These are phyloP conservation scores for Aspergillus awamori DNA, from an alignment of 2,329 filamentous ascomycete genomes.

Conservation along the genomic window DNA sequence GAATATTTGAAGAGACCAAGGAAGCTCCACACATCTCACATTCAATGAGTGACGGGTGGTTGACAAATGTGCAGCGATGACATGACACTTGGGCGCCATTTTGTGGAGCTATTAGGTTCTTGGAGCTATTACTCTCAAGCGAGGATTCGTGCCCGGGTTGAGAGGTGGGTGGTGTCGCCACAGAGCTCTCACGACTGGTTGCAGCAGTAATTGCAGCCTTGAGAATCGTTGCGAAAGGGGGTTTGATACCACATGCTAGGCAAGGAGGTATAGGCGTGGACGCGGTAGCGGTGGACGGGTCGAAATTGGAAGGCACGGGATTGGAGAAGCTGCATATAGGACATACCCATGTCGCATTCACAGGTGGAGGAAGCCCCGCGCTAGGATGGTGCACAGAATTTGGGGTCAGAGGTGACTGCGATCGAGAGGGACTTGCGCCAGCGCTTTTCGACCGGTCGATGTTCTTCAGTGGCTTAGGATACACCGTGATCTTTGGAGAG, in stretches of 20 bases:
- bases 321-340: constrained; percentile 96
- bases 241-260: constrained; percentile 90
- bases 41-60: constrained; percentile 80
- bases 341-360: constrained; percentile 85
- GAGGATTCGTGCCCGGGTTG: constrained; percentile 4
- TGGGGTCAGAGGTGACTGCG: constrained; percentile 35
- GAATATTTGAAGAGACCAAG: constrained; percentile 59
- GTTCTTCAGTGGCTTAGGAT: constrained; percentile 76
- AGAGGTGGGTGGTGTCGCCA: constrained; percentile 15
- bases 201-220: constrained; percentile 81
- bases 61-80: constrained; percentile 88
- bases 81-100: constrained; percentile 54
- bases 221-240: constrained; percentile 76
- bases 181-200: constrained; percentile 51
- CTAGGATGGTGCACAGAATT: constrained; percentile 38
- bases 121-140: constrained; percentile 11
- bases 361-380: constrained; percentile 39
- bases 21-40: constrained; percentile 92
- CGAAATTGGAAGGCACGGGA: constrained; percentile 89
- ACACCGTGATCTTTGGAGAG: constrained; percentile 86
- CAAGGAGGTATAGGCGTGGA: constrained; percentile 84
- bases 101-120: constrained; percentile 7
- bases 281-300: constrained; percentile 76
- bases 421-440: constrained; percentile 43
- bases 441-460: constrained; percentile 56